Evolutionary conservation across 2,329 filamentous ascomycete species (phyloP).

Genomic region (Neocucurbitaria cava): DNA sequence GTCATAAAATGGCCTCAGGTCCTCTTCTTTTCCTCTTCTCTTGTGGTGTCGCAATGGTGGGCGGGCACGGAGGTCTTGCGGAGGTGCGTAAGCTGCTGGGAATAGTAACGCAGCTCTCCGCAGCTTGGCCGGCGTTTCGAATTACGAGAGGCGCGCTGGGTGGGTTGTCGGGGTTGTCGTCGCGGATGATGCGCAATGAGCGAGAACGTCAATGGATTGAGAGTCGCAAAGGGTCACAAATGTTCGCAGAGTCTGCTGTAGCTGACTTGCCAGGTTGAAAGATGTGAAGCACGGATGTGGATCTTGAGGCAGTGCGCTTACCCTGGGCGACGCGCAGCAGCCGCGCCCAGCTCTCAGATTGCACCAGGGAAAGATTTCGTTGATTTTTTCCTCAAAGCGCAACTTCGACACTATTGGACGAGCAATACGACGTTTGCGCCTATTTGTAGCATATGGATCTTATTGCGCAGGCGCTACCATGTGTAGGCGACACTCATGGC

Average conservation of each 20-base stretch:
- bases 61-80: slow-evolving; percentile 21
- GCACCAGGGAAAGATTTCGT: slow-evolving; percentile 6
- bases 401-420: neutral
- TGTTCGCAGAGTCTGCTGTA: slow-evolving; percentile 8
- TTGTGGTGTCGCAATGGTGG: slow-evolving; percentile 5
- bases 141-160: slow-evolving; percentile 2
- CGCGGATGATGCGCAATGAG: slow-evolving; percentile 1
- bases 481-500: slow-evolving; percentile 4
- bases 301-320: slow-evolving; percentile 16
- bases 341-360: slow-evolving; percentile 13
- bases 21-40: neutral
- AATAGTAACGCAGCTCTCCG: slow-evolving; percentile 4
- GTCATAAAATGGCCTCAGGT: slow-evolving; percentile 29
- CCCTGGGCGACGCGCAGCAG: slow-evolving; percentile 12
- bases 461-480: slow-evolving; percentile 11
- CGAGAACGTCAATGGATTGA: slow-evolving; percentile 1
- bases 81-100: slow-evolving; percentile 25
- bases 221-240: slow-evolving; percentile 1
- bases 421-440: neutral
- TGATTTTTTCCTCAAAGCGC: neutral
- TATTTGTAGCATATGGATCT: neutral
- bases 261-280: slow-evolving; percentile 12
- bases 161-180: slow-evolving; percentile 2
- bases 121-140: slow-evolving; percentile 13
- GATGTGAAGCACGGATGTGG: slow-evolving; percentile 12